phyloP scores from a whole-genome alignment of 2,329 filamentous ascomycete genomes.

The Thermoascus crustaceus region DNA sequence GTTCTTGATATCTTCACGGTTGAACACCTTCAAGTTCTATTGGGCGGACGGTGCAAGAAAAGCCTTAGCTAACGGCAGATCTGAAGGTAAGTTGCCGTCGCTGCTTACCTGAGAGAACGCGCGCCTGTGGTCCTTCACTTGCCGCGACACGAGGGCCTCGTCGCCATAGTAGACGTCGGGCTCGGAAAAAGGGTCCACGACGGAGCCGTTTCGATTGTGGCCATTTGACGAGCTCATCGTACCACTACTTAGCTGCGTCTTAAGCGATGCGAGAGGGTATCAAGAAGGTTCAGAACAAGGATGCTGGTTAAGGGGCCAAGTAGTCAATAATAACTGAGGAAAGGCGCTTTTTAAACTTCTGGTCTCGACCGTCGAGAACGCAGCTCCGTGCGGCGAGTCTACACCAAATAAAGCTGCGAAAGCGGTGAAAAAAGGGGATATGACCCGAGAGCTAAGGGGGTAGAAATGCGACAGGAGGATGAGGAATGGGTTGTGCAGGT shows the following conservation, averaged over 20 bases:
- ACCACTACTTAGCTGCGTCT: constrained; percentile 1
- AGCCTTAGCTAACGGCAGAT: constrained; percentile 7
- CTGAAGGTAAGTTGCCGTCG: constrained; percentile 3
- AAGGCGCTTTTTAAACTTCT: neutral
- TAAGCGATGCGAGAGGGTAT: neutral
- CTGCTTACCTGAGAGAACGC: constrained; percentile 49
- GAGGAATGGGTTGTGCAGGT: too few relatives aligned
- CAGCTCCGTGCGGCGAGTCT: too few relatives aligned
- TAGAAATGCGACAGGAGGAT: too few relatives aligned
- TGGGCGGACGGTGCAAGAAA: constrained; percentile 1
- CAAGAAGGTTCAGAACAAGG: constrained; percentile 1
- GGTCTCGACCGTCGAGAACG: too few relatives aligned
- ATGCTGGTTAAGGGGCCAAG: neutral
- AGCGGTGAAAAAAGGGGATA: too few relatives aligned
- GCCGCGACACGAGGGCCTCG: constrained; percentile 39
- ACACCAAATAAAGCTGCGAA: too few relatives aligned
- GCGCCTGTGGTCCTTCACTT: constrained; percentile 41
- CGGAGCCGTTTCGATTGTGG: constrained; percentile 34
- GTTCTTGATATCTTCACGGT: constrained; percentile 27
- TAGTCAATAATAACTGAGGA: neutral
- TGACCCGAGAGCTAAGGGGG: too few relatives aligned
- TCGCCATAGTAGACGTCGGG: constrained; percentile 53
- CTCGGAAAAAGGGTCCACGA: constrained; percentile 49
- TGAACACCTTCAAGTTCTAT: constrained; percentile 31
- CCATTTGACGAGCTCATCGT: constrained; percentile 36